Percentiles rank a stretch among this genome's conserved stretches.
These are phyloP conservation scores for Solanum chacoense DNA, from an alignment of 305 asterid species.

Conservation along the genomic window DNA sequence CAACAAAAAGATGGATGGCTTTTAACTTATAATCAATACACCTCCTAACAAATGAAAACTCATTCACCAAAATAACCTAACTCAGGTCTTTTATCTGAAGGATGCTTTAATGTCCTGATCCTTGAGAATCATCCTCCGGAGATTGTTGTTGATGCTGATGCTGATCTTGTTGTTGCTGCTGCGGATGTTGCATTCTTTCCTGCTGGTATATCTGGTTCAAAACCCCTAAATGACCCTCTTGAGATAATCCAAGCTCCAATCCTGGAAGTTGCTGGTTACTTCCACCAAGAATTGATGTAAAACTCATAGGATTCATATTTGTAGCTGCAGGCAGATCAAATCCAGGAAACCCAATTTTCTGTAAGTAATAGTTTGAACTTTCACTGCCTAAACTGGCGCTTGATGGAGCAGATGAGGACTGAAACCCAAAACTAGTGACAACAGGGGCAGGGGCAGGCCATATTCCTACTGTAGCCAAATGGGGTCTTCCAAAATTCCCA, in stretches of 20 bases:
- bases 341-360: conserved; percentile 46
- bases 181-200: not conserved
- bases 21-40: not conserved
- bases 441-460: conserved; percentile 30
- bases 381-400: conserved; percentile 14
- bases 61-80: not conserved
- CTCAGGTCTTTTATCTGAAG: not conserved
- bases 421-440: conserved; percentile 30
- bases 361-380: conserved; percentile 8
- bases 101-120: not conserved
- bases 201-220: conserved; percentile 52
- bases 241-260: conserved; percentile 80
- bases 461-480: conserved; percentile 19
- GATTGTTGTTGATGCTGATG: not conserved
- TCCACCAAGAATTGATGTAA: conserved; percentile 19
- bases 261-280: conserved; percentile 37
- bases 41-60: not conserved
- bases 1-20: not conserved
- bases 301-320: conserved; percentile 13
- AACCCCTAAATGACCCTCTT: conserved; percentile 58
- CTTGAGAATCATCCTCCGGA: not conserved
- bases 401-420: conserved; percentile 20
- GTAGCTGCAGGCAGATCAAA: conserved; percentile 4
- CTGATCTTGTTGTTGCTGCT: not conserved
- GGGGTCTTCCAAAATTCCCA: conserved; percentile 18